Evolutionary conservation across 805 yeast species (phyloP).

Genomic region (Saccharomyces mikatae): DNA sequence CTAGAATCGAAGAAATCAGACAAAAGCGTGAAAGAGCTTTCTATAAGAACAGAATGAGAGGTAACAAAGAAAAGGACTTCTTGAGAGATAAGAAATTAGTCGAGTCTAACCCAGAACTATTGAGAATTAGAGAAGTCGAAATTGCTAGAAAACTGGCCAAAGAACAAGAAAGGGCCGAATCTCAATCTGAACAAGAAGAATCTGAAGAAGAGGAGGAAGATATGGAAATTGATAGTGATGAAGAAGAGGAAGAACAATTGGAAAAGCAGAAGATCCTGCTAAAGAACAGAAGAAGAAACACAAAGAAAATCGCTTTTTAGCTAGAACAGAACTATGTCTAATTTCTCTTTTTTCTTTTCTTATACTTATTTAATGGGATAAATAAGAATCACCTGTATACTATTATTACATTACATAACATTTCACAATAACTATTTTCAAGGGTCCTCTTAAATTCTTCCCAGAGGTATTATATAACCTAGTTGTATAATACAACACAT

Average conservation of each 20-base stretch:
- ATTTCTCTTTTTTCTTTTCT: not conserved
- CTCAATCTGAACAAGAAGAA: slow-evolving; percentile 37
- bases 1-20: slow-evolving; percentile 92
- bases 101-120: slow-evolving; percentile 78
- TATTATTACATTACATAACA: slow-evolving; percentile 6
- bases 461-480: not conserved
- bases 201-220: slow-evolving; percentile 41
- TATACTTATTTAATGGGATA: slow-evolving; percentile 1
- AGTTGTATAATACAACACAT: no score
- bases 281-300: slow-evolving; percentile 38
- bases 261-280: slow-evolving; percentile 55
- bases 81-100: slow-evolving; percentile 83
- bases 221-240: slow-evolving; percentile 43
- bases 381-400: not conserved
- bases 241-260: slow-evolving; percentile 41
- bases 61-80: slow-evolving; percentile 81
- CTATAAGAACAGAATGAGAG: slow-evolving; percentile 99
- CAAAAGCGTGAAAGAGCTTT: slow-evolving; percentile 94
- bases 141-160: slow-evolving; percentile 67
- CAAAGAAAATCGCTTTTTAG: slow-evolving; percentile 36
- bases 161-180: slow-evolving; percentile 51
- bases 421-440: not conserved
- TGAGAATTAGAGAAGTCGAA: slow-evolving; percentile 91
- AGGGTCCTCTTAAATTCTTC: slow-evolving; percentile 1
- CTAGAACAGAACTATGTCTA: not conserved